Base-by-base conservation (phyloP, 2,329 filamentous ascomycete species). In the Thermothelomyces thermophilus region DNA sequence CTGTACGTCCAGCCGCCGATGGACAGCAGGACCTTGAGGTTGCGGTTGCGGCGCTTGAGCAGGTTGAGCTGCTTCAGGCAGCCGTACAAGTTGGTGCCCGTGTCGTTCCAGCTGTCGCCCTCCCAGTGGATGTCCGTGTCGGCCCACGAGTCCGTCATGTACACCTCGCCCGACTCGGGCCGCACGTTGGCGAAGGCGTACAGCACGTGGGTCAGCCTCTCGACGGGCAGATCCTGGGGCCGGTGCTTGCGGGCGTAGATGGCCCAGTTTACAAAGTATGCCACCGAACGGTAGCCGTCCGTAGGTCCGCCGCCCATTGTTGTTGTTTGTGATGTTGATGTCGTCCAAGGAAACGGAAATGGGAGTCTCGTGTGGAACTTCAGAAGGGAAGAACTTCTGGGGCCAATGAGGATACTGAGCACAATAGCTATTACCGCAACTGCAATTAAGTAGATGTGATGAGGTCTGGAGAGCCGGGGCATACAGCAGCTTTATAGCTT, bases 1-100 rank as follows among this genome's bases (percentile, higher is more conserved):
- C 84, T 87, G 67, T 95, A 95, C 0, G 90, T 95, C 90, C 90
- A 96, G 44, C 91, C 91, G 54, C 90, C 90, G 54, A 96, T 87
- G 47, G 85, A 90, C 4, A 96, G 77, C 11, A 96, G 75, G 3
- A 93, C 73, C 67, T 95, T 95, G 54, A 96, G 74, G 58, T 90
- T 83, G 41, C 89, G 84, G 67, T 95, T 87, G 54, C 77, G 74
- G 56, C 81, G 80, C 73, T 96, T 96, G 40, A 90, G 77, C 1
- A 95, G 73, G 65, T 87, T 88, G 31, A 95, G 78, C 69, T 95
- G 89, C 72, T 95, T 95, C 56, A 93, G 67, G 64, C 87, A 91
- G 45, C 90, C 90, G 64, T 94, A 95, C 31, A 94, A 73, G 66
- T 96, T 95, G 53, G 77, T 86, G 41, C 87, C 89, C 0, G 66